Percentiles rank a stretch among this genome's conserved stretches.
Evolutionary conservation across 2,329 filamentous ascomycete genomes (phyloP).

Genomic region (Colletotrichum lindemuthianum): DNA sequence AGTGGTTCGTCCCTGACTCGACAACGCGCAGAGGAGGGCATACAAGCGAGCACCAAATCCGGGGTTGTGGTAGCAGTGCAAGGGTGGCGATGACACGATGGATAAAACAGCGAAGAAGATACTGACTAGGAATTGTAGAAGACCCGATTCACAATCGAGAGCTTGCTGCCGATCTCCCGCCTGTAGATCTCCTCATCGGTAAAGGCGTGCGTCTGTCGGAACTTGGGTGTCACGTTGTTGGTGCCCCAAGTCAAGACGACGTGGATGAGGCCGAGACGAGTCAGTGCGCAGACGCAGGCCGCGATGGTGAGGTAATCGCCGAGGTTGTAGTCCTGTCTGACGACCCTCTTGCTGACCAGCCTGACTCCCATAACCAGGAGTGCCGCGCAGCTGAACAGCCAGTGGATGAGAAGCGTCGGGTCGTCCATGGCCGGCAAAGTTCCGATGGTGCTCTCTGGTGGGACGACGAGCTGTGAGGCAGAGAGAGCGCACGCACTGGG

Average conservation of each 20-base stretch:
- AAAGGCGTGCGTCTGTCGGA: slow-evolving; percentile 41
- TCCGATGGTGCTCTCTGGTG: slow-evolving; percentile 10
- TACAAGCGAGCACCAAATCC: slow-evolving; percentile 8
- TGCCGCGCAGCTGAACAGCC: slow-evolving; percentile 40
- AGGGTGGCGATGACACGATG: neutral
- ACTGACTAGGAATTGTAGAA: slow-evolving; percentile 49
- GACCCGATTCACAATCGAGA: slow-evolving; percentile 45
- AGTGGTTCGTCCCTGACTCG: slow-evolving; percentile 9
- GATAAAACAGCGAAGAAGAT: neutral
- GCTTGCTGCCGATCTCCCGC: slow-evolving; percentile 47
- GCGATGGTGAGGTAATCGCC: slow-evolving; percentile 49
- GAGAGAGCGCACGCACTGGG: neutral
- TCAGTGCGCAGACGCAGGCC: slow-evolving; percentile 46
- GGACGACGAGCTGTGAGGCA: slow-evolving; percentile 1
- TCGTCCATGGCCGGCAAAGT: slow-evolving; percentile 34
- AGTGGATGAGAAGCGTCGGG: slow-evolving; percentile 39
- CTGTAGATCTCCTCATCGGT: slow-evolving; percentile 45
- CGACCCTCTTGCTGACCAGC: slow-evolving; percentile 37
- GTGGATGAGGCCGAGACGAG: slow-evolving; percentile 43
- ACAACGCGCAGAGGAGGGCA: slow-evolving; percentile 3
- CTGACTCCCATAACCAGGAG: slow-evolving; percentile 38
- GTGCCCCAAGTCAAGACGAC: slow-evolving; percentile 50
- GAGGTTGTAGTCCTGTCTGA: slow-evolving; percentile 36
- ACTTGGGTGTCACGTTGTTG: slow-evolving; percentile 43
- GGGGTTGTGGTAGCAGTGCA: slow-evolving; percentile 9